A percentile compares a stretch with the other conserved stretches of the same genome.
Conservation (phyloP, 768 basidiomycete species). For the Podaxis sp. region DNA sequence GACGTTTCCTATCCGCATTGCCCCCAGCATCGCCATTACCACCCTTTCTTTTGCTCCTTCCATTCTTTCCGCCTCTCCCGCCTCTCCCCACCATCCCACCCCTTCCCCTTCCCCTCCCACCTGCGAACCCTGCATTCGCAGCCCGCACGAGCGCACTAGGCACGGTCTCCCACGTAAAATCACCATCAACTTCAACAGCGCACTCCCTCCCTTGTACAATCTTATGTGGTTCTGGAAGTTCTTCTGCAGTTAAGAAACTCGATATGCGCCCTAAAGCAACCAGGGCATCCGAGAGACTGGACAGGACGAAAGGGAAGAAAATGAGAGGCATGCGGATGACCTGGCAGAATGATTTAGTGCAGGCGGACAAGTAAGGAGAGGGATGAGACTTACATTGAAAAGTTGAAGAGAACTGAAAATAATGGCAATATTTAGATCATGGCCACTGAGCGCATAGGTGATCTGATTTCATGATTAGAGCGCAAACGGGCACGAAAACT, state of each 20-base stretch:
- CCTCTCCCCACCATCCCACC: conserved; percentile 20
- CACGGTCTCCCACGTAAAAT: conserved; percentile 50
- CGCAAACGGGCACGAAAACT: neutral
- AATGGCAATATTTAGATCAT: conserved; percentile 48
- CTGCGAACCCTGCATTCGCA: conserved; percentile 13
- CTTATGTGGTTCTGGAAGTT: conserved; percentile 43
- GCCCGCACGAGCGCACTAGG: conserved; percentile 20
- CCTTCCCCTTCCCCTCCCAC: conserved; percentile 19
- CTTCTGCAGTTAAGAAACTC: conserved; percentile 52
- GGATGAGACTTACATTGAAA: conserved; percentile 44
- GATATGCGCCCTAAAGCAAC: conserved; percentile 50
- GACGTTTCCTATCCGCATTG: conserved; percentile 15
- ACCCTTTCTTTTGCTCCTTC: conserved; percentile 14
- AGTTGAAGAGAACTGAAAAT: conserved; percentile 59
- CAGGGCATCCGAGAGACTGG: conserved; percentile 44
- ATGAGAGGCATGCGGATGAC: conserved; percentile 58
- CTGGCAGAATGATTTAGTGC: conserved; percentile 25
- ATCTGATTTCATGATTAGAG: conserved; percentile 35
- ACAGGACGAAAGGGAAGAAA: conserved; percentile 54
- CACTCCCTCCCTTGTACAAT: conserved; percentile 35
- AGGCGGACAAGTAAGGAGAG: neutral
- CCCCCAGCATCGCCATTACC: neutral
- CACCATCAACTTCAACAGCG: conserved; percentile 48
- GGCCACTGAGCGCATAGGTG: conserved; percentile 58
- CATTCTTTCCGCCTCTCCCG: conserved; percentile 14